Percentiles rank a stretch among this genome's conserved stretches.
These are phyloP conservation scores for Alternaria brassicicola DNA, from an alignment of 2,329 filamentous ascomycete genomes.

Conservation along the genomic window DNA sequence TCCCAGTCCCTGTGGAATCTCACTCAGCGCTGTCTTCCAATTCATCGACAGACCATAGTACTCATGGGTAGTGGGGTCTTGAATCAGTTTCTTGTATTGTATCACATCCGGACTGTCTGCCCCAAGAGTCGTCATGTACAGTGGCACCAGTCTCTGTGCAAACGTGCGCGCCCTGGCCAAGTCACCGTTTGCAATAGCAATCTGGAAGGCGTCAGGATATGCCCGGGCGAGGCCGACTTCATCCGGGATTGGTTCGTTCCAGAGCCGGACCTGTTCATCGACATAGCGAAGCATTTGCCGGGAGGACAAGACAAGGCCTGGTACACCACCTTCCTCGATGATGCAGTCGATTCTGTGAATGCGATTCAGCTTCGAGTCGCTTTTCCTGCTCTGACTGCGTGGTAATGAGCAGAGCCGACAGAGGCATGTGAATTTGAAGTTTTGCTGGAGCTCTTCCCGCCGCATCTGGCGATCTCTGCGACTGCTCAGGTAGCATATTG, in stretches of 20 bases:
- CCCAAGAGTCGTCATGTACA: background rate
- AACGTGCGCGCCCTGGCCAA: background rate
- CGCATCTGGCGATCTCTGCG: slow-evolving; percentile 45
- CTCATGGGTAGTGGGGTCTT: background rate
- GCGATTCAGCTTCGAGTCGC: background rate
- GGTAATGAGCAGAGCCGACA: background rate
- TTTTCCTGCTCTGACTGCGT: background rate
- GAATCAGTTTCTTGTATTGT: background rate
- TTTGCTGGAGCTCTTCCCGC: slow-evolving; percentile 29
- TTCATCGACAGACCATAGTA: background rate
- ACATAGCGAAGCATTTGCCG: background rate
- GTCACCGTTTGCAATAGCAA: background rate
- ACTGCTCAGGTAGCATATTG: slow-evolving; percentile 37
- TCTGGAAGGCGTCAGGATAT: background rate
- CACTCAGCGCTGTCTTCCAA: background rate
- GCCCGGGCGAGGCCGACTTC: background rate
- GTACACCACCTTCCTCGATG: background rate
- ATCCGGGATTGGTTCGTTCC: background rate
- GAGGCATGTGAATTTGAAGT: slow-evolving; percentile 25
- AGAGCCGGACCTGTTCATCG: background rate
- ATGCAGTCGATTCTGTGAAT: background rate
- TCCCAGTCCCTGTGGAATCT: background rate
- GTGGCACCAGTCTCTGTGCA: background rate
- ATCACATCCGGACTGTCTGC: background rate
- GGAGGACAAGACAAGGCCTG: background rate